These are phyloP conservation scores for Magnaporthiopsis rhizophila DNA, from an alignment of 2,329 filamentous ascomycete genomes.

Conservation along the genomic window DNA sequence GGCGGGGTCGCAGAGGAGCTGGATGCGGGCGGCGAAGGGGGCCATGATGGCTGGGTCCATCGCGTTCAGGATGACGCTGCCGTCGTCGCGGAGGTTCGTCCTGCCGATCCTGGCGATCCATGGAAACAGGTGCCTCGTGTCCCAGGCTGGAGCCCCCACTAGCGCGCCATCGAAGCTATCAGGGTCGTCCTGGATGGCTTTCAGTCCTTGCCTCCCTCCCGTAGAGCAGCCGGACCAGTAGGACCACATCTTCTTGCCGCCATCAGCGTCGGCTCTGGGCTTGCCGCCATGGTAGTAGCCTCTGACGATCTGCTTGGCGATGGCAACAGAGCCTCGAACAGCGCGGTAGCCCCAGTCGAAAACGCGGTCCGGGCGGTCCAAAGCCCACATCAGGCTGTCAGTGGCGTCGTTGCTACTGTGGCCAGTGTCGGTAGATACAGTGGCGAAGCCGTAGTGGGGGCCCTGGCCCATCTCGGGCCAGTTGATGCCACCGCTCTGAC, in stretches of 20 bases:
- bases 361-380: background rate
- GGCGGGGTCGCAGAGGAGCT: conserved; percentile 37
- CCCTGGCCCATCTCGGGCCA: conserved; percentile 7
- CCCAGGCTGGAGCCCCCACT: conserved; percentile 35
- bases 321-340: conserved; percentile 6
- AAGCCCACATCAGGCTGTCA: conserved; percentile 9
- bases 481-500: conserved; percentile 4
- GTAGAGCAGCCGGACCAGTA: conserved; percentile 53
- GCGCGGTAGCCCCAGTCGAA: conserved; percentile 7
- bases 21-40: conserved; percentile 27
- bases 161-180: conserved; percentile 50
- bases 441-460: background rate
- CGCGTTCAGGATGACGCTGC: conserved; percentile 31
- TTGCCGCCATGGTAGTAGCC: conserved; percentile 36
- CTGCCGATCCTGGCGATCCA: conserved; percentile 31
- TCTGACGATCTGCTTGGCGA: conserved; percentile 38
- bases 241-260: conserved; percentile 29
- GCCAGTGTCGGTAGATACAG: conserved; percentile 5
- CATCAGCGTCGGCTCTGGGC: conserved; percentile 12
- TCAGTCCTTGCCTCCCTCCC: conserved; percentile 50
- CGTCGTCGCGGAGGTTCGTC: conserved; percentile 38
- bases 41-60: background rate
- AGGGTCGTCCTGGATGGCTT: conserved; percentile 42
- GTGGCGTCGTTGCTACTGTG: conserved; percentile 10
- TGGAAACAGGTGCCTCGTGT: conserved; percentile 31